phyloP scores from a whole-genome alignment of 2,329 filamentous ascomycete species.

The Zelopaecilomyces penicillatus region DNA sequence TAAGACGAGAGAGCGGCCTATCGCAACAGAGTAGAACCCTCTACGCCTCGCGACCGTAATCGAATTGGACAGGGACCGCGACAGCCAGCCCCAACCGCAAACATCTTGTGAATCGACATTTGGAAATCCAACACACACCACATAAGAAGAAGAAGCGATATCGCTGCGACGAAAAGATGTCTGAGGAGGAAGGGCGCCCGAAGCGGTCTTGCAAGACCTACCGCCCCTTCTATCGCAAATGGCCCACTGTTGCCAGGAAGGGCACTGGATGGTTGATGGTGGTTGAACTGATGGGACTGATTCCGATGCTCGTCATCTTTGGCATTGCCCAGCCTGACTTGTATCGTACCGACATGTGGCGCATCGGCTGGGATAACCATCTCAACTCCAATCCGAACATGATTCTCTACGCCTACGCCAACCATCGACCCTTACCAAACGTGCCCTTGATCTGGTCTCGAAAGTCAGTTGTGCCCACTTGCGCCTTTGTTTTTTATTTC shows the following conservation, averaged over 20 bases:
- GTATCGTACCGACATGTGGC: conserved; percentile 65
- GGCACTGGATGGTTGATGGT: conserved; percentile 56
- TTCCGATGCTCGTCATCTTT: conserved; percentile 61
- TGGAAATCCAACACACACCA: no score
- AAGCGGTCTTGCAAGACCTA: conserved; percentile 24
- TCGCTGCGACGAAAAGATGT: no score
- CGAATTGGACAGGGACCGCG: no score
- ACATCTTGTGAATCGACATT: no score
- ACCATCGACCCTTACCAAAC: conserved; percentile 53
- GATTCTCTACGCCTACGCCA: conserved; percentile 65
- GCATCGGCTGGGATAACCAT: conserved; percentile 58
- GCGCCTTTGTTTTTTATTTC: neutral
- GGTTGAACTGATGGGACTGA: conserved; percentile 55
- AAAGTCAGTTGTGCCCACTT: conserved; percentile 45
- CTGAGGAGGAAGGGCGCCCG: no score
- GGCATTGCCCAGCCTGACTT: conserved; percentile 65
- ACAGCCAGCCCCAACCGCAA: no score
- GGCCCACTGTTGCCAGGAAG: conserved; percentile 41
- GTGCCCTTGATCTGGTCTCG: conserved; percentile 65
- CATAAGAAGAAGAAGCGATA: no score
- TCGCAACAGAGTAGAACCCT: no score
- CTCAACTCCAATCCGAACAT: conserved; percentile 68
- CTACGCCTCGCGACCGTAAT: no score
- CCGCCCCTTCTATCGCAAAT: conserved; percentile 50
- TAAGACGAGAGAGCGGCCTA: no score